phyloP scores from a whole-genome alignment of 75 land plant genomes.

The Isoetes taiwanensis region DNA sequence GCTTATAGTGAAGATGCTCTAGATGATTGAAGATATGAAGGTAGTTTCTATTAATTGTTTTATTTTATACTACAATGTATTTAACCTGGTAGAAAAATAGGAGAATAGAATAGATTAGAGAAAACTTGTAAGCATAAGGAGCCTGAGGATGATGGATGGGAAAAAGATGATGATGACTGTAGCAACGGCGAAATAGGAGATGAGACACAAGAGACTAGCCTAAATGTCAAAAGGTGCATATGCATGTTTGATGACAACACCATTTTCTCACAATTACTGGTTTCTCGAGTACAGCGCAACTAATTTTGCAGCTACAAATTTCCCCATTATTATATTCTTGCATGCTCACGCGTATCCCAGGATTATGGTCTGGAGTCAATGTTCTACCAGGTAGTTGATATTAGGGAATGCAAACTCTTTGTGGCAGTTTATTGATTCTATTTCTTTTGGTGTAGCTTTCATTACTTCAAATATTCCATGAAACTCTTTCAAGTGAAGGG shows the following conservation, averaged over 20 bases:
- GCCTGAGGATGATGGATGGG: not conserved
- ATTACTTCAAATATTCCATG: conserved; percentile 46
- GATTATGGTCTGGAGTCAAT: conserved; percentile 75
- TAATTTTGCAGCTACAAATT: conserved; percentile 58
- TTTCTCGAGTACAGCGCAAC: conserved; percentile 61
- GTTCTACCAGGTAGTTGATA: conserved; percentile 66
- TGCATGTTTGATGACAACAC: conserved; percentile 46
- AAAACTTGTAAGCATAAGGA: not conserved
- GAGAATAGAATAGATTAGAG: too few relatives aligned
- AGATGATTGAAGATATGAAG: too few relatives aligned
- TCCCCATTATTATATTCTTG: conserved; percentile 59
- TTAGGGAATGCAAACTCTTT: not conserved
- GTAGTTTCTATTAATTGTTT: too few relatives aligned
- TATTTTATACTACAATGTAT: too few relatives aligned
- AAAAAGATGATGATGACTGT: conserved; percentile 18
- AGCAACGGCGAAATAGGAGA: conserved; percentile 39
- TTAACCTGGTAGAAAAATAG: too few relatives aligned
- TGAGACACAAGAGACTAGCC: conserved; percentile 43
- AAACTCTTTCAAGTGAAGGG: conserved; percentile 55
- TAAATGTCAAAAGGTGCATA: conserved; percentile 45
- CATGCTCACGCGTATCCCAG: conserved; percentile 60
- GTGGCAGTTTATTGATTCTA: not conserved
- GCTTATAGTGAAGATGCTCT: too few relatives aligned
- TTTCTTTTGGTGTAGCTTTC: conserved; percentile 53
- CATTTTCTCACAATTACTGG: conserved; percentile 80